Percentiles rank a stretch among this genome's conserved stretches.
phyloP scores from a whole-genome alignment of 306 rosid species.

The Medicago arabica region DNA sequence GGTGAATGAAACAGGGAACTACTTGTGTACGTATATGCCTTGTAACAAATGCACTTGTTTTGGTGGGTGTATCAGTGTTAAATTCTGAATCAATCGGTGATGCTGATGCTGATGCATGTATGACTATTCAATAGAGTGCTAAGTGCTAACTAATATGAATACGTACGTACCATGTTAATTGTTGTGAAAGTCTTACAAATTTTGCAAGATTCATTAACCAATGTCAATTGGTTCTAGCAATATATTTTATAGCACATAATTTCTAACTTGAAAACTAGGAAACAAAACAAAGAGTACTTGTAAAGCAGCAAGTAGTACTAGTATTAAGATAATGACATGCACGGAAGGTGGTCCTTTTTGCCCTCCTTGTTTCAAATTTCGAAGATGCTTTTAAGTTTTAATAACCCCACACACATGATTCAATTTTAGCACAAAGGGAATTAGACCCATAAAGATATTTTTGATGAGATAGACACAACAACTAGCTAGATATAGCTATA shows the following conservation, averaged over 20 bases:
- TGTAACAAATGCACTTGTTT: constrained; percentile 33
- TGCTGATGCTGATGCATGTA: constrained; percentile 26
- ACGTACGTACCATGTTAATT: too few relatives aligned
- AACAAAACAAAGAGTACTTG: too few relatives aligned
- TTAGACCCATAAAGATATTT: constrained; percentile 20
- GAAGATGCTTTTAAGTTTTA: constrained; percentile 38
- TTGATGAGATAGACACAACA: constrained; percentile 29
- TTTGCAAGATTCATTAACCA: too few relatives aligned
- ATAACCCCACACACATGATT: constrained; percentile 37
- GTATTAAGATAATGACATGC: constrained; percentile 36
- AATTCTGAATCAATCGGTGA: not conserved
- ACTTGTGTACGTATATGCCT: constrained; percentile 11
- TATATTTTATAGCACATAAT: too few relatives aligned
- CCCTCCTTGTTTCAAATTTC: constrained; percentile 35
- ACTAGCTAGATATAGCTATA: constrained; percentile 20
- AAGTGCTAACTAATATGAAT: too few relatives aligned
- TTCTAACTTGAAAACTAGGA: too few relatives aligned
- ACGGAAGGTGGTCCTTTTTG: constrained; percentile 42
- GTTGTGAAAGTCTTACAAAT: too few relatives aligned
- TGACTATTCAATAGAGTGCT: not conserved
- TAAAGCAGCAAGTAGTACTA: too few relatives aligned
- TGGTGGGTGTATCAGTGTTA: constrained; percentile 37
- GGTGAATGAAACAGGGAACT: not conserved
- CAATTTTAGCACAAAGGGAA: constrained; percentile 18
- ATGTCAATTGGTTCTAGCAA: too few relatives aligned